Evolutionary conservation across 1,139 yeast species (phyloP), one percentile per base, ranked within the genome.

Genomic region (Pichia terricola): DNA sequence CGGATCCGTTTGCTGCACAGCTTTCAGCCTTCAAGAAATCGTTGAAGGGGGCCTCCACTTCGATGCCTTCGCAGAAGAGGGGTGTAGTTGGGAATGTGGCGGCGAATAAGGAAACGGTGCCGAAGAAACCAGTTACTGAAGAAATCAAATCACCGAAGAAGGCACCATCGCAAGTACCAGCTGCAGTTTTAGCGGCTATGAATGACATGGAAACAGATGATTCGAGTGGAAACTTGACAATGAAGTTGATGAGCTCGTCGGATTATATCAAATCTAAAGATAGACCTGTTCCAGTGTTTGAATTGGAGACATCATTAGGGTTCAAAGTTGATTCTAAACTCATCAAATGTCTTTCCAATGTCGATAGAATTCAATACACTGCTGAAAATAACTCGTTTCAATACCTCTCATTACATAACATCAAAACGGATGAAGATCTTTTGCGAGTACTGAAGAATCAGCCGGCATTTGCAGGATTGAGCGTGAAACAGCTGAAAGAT

Each of bases 401-500:
- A 58, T 94, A 91, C 58, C 82, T 86, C 38, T 87, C 97, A 4
- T 72, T 87, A 44, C 94, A 87, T 63, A 89, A 89, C 59, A 89
- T 94, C 46, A 79, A 86, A 54, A 76, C 83, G 3, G 83, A 82
- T 4, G 85, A 80, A 46, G 95, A 87, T 51, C 68, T 94, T 50
- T 62, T 94, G 45, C 72, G 77, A 48, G 83, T 81, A 53, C 69
- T 94, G 48, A 74, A 89, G 55, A 71, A 80, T 27, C 96, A 88
- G 64, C 81, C 85, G 2, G 86, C 96, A 2, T 88, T 86, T 61
- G 86, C 81, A 58, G 98, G 98, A 3, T 74, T 84, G 2, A 70
- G 88, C 0, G 96, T 91, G 31, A 86, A 86, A 58, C 96, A 89
- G 57, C 70, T 94, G 48, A 82, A 81, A 57, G 99, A 94, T 60